Conservation (phyloP, 164 flowering plant genomes). For the Paratinospora sagittata region DNA sequence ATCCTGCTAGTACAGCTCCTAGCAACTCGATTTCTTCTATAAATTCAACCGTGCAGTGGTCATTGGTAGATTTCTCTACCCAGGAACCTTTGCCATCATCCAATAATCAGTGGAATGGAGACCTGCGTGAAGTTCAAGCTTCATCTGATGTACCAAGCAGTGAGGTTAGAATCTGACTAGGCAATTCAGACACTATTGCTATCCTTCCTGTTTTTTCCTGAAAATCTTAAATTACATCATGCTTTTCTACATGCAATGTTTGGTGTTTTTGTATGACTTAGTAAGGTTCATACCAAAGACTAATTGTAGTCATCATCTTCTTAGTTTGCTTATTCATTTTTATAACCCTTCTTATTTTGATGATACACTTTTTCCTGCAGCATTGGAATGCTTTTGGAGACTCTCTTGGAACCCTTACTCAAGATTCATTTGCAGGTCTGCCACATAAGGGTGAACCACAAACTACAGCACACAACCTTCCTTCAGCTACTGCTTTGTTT, state of each 20-base stretch:
- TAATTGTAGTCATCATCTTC: too few species aligned
- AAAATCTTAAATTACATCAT: too few species aligned
- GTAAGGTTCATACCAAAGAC: neutral
- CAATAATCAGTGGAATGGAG: constrained; percentile 37
- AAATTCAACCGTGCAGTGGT: constrained; percentile 33
- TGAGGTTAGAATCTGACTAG: too few species aligned
- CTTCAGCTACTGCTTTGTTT: constrained; percentile 26
- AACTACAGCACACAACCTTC: constrained; percentile 18
- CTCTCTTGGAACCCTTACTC: constrained; percentile 24
- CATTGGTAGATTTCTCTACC: constrained; percentile 26
- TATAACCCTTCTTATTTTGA: constrained; percentile 11
- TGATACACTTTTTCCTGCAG: constrained; percentile 28
- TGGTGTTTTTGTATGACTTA: neutral
- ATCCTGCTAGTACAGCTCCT: constrained; percentile 18
- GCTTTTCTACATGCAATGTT: neutral
- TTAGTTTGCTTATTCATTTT: neutral
- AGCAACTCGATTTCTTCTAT: constrained; percentile 24
- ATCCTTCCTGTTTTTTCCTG: too few species aligned
- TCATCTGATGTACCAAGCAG: too few species aligned
- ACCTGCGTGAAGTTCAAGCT: constrained; percentile 17
- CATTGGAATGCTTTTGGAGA: constrained; percentile 74
- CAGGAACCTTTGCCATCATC: constrained; percentile 24
- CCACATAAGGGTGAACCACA: too few species aligned
- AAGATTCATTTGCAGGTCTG: constrained; percentile 16
- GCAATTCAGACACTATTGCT: too few species aligned